A percentile compares a stretch with the other conserved stretches of the same genome.
These are phyloP conservation scores for Cytidiella melzeri DNA, from an alignment of 768 basidiomycete species.

Conservation along the genomic window DNA sequence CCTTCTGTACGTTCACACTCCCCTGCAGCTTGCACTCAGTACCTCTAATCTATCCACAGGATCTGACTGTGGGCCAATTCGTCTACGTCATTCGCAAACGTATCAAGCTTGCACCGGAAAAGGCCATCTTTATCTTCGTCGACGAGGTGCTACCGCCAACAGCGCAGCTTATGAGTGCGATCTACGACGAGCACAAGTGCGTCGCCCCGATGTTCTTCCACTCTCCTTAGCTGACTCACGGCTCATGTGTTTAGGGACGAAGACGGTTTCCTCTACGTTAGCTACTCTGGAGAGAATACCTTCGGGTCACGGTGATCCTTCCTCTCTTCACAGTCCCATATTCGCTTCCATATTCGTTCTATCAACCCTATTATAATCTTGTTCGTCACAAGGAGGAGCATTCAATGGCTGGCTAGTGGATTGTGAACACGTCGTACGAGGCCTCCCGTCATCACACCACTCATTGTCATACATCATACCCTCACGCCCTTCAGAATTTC, in stretches of 20 bases:
- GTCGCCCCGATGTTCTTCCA: conserved; percentile 25
- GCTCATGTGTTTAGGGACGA: conserved; percentile 76
- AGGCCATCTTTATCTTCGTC: conserved; percentile 99
- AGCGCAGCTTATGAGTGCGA: conserved; percentile 95
- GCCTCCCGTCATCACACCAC: neutral
- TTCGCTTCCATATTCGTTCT: neutral
- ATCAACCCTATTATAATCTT: neutral
- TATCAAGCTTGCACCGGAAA: conserved; percentile 99
- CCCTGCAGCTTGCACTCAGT: conserved; percentile 8
- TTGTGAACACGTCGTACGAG: neutral
- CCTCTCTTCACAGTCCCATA: neutral
- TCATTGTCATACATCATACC: neutral
- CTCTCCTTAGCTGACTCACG: conserved; percentile 5
- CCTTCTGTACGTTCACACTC: conserved; percentile 66
- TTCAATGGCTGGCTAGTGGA: neutral
- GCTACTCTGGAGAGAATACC: conserved; percentile 98
- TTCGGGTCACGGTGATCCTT: conserved; percentile 51
- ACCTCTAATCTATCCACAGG: conserved; percentile 38
- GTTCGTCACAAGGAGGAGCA: neutral
- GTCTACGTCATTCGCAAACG: conserved; percentile 99
- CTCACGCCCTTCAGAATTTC: conserved; percentile 1
- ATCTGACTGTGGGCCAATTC: conserved; percentile 96
- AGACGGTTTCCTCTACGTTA: conserved; percentile 97
- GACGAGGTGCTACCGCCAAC: conserved; percentile 98
- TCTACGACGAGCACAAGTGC: conserved; percentile 99